These are phyloP conservation scores for Ilyonectria sp. DNA, from an alignment of 2,329 filamentous ascomycete genomes.

Conservation along the genomic window DNA sequence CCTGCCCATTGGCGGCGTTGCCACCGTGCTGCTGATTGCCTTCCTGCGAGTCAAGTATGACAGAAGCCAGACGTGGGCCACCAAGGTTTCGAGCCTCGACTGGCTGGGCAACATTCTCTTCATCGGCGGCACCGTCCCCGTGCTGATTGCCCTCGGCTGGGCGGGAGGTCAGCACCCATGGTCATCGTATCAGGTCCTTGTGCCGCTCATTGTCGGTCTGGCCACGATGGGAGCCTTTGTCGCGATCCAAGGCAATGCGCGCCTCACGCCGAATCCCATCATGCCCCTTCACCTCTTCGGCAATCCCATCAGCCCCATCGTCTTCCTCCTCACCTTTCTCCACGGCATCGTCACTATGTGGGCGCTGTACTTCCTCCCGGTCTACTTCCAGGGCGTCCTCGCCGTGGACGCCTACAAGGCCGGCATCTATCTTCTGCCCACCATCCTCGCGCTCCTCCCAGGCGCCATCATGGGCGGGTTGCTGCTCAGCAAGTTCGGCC, in stretches of 20 bases:
- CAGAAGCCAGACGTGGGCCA: slow-evolving; percentile 33
- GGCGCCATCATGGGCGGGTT: slow-evolving; percentile 46
- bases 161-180: slow-evolving; percentile 61
- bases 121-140: slow-evolving; percentile 54
- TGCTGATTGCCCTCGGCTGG: slow-evolving; percentile 61
- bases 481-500: slow-evolving; percentile 51
- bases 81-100: slow-evolving; percentile 58
- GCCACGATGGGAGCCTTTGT: slow-evolving; percentile 35
- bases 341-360: slow-evolving; percentile 49
- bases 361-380: slow-evolving; percentile 58
- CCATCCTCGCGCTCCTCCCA: slow-evolving; percentile 48
- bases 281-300: slow-evolving; percentile 43
- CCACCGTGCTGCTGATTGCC: slow-evolving; percentile 50
- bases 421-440: slow-evolving; percentile 53
- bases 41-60: slow-evolving; percentile 56
- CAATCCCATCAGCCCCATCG: slow-evolving; percentile 37
- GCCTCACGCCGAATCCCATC: slow-evolving; percentile 29
- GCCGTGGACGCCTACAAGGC: slow-evolving; percentile 50
- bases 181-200: slow-evolving; percentile 56
- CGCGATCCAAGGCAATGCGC: slow-evolving; percentile 38
- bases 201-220: slow-evolving; percentile 55
- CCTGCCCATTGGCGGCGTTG: slow-evolving; percentile 55
- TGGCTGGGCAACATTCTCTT: slow-evolving; percentile 60
- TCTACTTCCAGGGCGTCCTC: slow-evolving; percentile 63
- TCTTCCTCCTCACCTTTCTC: slow-evolving; percentile 43